phyloP scores from a whole-genome alignment of 2,329 filamentous ascomycete genomes.

The Diplodia intermedia region DNA sequence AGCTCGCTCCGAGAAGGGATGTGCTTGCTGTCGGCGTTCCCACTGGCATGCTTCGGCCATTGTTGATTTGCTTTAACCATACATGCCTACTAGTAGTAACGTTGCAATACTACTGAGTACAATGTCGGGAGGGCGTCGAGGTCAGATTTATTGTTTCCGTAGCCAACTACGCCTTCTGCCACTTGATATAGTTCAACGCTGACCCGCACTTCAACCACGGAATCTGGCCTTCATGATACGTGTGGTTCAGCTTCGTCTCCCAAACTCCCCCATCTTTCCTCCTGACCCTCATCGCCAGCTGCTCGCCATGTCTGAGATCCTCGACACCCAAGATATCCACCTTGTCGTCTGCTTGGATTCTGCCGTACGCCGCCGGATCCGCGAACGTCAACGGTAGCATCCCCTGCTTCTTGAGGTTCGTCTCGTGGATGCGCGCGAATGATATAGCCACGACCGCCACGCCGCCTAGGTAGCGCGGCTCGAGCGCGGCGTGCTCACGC shows the following conservation, averaged over 20 bases:
- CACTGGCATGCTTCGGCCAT: too few relatives aligned
- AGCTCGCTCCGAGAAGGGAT: not conserved
- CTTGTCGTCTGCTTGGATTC: conserved; percentile 36
- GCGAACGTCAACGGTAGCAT: conserved; percentile 42
- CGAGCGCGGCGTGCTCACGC: conserved; percentile 42
- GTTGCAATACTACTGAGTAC: too few relatives aligned
- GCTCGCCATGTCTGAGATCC: conserved; percentile 40
- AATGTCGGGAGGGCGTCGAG: too few relatives aligned
- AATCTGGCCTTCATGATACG: conserved; percentile 44
- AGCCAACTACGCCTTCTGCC: conserved; percentile 34
- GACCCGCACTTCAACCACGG: conserved; percentile 47
- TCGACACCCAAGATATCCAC: conserved; percentile 37
- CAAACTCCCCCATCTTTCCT: conserved; percentile 39
- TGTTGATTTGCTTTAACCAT: too few relatives aligned
- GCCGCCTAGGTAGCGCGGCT: conserved; percentile 40
- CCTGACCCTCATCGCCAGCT: conserved; percentile 43
- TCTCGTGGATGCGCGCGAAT: conserved; percentile 43
- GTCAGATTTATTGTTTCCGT: too few relatives aligned
- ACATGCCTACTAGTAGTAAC: too few relatives aligned
- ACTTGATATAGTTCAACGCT: conserved; percentile 44
- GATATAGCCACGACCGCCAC: conserved; percentile 39
- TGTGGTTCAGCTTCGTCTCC: conserved; percentile 45
- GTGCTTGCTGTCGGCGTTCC: too few relatives aligned
- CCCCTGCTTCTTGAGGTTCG: conserved; percentile 44
- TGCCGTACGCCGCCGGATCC: conserved; percentile 36